Evolutionary conservation across 345 rosid species (phyloP), one percentile per base, ranked within the genome.

Genomic region (Isatis tinctoria): DNA sequence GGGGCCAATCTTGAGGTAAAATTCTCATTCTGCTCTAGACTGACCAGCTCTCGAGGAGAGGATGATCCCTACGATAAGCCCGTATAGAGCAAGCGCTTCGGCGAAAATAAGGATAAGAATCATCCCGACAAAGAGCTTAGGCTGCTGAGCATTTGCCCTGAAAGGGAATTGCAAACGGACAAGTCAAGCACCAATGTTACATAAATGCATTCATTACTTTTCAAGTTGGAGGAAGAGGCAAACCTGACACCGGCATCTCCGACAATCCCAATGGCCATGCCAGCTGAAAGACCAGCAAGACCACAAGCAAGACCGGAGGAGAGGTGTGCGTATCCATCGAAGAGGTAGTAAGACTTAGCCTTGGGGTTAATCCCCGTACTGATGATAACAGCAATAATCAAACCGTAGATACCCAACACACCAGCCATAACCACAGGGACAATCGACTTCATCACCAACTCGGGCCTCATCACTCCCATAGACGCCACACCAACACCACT

Each of bases 121-220:
- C 82, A 78, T 78, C 45, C 82, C 82, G 0, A 79, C 82, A 13
- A 79, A 79, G 45, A 79, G 79, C 73, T 79, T 79, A 69, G 82
- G 82, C 64, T 79, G 82, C 73, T 79, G 82, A 14, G 82, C 82
- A 69, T 79, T 79, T 10, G 82, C 82, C 74, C 82, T 79, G 79
- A 1, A 78, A 61, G 54, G 27, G 11, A 59, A 49, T 9, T 0
- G 4, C 22, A 76, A 56, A 41, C 4, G 16, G 9, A 6, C 12
- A 63, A 56, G 62, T 68, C 59, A 69, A 63, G 20, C 11, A 60
- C 40, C 18, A 68, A 65, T 33, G 37, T 8, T 6, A 20, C 10
- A 20, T 5, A 27, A 8, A 26, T 0, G 9, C 30, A 12, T 24
- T 13, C 18, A 5, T 27, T 32, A 7, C 5, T 16, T 53, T 37